phyloP scores from a whole-genome alignment of 805 yeast species.

The Helenozyma baotianmanensis region DNA sequence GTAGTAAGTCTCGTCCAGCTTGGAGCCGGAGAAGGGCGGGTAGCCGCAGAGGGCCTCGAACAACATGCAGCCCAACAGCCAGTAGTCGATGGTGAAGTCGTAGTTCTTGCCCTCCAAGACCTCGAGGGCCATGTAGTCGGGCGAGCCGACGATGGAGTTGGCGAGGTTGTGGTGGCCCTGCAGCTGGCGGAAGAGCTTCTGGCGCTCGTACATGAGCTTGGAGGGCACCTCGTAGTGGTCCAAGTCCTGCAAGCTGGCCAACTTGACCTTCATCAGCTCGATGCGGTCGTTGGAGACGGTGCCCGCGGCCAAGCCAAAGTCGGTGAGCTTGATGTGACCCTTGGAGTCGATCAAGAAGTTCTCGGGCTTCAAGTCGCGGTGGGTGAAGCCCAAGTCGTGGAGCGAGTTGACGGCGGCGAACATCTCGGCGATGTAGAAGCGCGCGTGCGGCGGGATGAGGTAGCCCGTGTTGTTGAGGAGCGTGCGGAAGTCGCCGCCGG shows the following conservation, averaged over 20 bases:
- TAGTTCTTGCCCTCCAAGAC: slow-evolving; percentile 91
- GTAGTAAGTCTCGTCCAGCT: slow-evolving; percentile 91
- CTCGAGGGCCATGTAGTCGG: slow-evolving; percentile 98
- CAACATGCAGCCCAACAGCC: slow-evolving; percentile 97
- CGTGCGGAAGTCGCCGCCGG: slow-evolving; percentile 98
- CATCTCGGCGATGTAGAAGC: slow-evolving; percentile 95
- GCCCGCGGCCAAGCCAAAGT: slow-evolving; percentile 97
- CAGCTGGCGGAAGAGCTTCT: slow-evolving; percentile 77
- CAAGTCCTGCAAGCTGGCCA: slow-evolving; percentile 68
- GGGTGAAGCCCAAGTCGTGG: slow-evolving; percentile 93
- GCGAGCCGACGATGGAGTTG: slow-evolving; percentile 94
- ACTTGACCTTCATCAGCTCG: slow-evolving; percentile 78
- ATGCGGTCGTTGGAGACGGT: slow-evolving; percentile 88
- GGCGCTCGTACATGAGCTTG: slow-evolving; percentile 81
- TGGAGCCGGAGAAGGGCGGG: slow-evolving; percentile 94
- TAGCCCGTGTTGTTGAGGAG: slow-evolving; percentile 89
- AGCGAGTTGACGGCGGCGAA: slow-evolving; percentile 89
- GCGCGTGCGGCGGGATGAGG: slow-evolving; percentile 88
- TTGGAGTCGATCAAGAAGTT: slow-evolving; percentile 83
- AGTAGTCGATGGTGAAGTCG: slow-evolving; percentile 95
- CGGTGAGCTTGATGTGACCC: slow-evolving; percentile 92
- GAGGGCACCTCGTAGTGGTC: slow-evolving; percentile 56
- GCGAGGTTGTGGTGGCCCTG: slow-evolving; percentile 82
- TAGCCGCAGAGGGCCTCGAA: slow-evolving; percentile 95
- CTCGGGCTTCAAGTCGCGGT: slow-evolving; percentile 94